Percentiles rank a stretch among this genome's conserved stretches.
These are phyloP conservation scores for Brassica carinata DNA, from an alignment of 345 rosid species.

Conservation along the genomic window DNA sequence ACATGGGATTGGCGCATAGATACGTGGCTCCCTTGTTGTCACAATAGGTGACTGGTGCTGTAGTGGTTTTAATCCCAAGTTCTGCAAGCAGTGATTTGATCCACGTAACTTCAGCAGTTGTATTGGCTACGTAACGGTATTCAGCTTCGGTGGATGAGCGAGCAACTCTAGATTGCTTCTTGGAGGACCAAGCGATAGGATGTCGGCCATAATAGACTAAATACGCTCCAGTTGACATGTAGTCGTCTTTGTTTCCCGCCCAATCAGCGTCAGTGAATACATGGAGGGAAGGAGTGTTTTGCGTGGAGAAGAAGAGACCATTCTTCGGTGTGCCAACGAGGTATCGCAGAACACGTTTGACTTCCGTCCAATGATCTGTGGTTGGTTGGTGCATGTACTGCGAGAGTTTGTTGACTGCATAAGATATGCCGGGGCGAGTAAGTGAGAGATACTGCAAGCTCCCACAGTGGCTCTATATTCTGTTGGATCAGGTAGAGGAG, in stretches of 20 bases:
- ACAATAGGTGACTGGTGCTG: too few relatives aligned
- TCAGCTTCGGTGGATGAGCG: background rate
- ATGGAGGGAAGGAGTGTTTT: background rate
- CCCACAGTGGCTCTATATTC: background rate
- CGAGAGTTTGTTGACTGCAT: background rate
- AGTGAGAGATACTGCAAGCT: background rate
- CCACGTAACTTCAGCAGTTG: background rate
- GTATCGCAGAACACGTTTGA: background rate
- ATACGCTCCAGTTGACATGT: background rate
- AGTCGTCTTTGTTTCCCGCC: background rate
- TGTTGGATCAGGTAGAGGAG: background rate
- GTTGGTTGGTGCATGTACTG: background rate
- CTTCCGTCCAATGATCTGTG: background rate
- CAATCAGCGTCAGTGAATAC: background rate
- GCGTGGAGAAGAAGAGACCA: background rate
- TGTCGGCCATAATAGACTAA: background rate
- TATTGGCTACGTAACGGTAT: background rate
- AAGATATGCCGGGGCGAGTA: background rate
- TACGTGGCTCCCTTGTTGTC: too few relatives aligned
- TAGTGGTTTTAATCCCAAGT: background rate
- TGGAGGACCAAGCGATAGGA: background rate
- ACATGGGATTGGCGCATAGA: too few relatives aligned
- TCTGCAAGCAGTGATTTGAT: background rate
- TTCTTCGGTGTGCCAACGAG: background rate
- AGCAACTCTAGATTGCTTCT: background rate